These are phyloP conservation scores for Colletotrichum cordylinicola DNA, from an alignment of 2,329 filamentous ascomycete genomes.

Conservation along the genomic window DNA sequence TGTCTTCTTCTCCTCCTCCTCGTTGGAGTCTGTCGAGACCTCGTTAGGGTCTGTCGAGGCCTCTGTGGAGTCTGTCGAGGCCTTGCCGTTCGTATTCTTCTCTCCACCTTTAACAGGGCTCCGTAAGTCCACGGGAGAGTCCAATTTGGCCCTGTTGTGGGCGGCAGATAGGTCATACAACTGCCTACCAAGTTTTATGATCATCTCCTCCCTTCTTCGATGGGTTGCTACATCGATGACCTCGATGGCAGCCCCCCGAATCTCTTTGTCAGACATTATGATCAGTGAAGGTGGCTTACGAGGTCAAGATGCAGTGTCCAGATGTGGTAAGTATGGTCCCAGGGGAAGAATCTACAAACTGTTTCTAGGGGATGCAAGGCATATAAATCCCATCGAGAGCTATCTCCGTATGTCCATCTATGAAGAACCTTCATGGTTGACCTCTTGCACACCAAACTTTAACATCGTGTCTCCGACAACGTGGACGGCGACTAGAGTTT, in stretches of 20 bases:
- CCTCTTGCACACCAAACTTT: not conserved
- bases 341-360: not conserved
- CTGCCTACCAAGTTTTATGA: not conserved
- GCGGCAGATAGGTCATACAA: not conserved
- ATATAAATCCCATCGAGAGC: not conserved
- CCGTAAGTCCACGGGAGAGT: not conserved
- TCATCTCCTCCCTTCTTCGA: not conserved
- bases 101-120: not conserved
- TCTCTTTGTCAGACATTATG: not conserved
- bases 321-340: not conserved
- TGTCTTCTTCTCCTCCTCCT: not conserved
- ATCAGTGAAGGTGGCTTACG: not conserved
- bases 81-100: not conserved
- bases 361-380: not conserved
- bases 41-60: not conserved
- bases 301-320: not conserved
- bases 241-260: not conserved
- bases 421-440: not conserved
- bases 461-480: not conserved
- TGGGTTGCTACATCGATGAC: not conserved
- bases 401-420: not conserved
- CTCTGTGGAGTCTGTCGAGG: not conserved
- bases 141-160: not conserved
- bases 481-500: not conserved
- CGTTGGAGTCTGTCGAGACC: not conserved